Base-by-base conservation (phyloP, 352 stramenopile species). In the Phytophthora pisi region DNA sequence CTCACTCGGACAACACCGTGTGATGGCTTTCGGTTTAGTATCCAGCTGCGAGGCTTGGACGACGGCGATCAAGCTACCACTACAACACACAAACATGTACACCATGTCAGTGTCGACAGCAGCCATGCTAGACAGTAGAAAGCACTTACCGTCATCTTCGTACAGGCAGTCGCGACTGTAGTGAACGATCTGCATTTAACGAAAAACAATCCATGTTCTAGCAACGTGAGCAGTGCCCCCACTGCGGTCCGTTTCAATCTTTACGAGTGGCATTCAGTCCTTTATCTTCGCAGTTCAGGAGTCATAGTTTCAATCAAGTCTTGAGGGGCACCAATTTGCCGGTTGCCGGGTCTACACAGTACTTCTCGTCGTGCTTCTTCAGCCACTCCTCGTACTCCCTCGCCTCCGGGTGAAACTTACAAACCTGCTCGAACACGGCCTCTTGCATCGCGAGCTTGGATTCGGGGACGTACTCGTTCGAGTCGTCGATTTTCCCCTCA, bases 381-480 rank as follows among this genome's bases (percentile, higher is more conserved):
- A 91, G 64, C 28, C 80, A 65, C 18, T 83, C 72, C 46, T 95
- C 87, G 61, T 84, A 89, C 65, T 91, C 79, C 1, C 63, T 53
- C 0, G 87, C 83, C 57, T 92, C 82, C 0, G 87, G 83, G 38
- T 95, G 81, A 64, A 93, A 95, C 56, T 84, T 72, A 55, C 83
- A 93, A 1, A 95, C 75, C 47, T 93, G 87, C 43, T 91, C 80
- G 54, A 93, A 93, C n/a, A 95, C 84, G 4, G 85, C 83, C 2
- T 86, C 70, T 51, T 93, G 84, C 87, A 95, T 92, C 20, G 82
- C 82, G 5, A 68, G 24, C 54, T 92, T 92, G 4, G 71, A 72
- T 26, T 90, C 77, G 5, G 62, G 24, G 23, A 95, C 85, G 31
- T 71, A 77, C 56, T 95, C 87, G 57, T 93, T 89, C 1, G 72